phyloP scores from a whole-genome alignment of 2,329 filamentous ascomycete genomes.

The Neodidymelliopsis sp. region DNA sequence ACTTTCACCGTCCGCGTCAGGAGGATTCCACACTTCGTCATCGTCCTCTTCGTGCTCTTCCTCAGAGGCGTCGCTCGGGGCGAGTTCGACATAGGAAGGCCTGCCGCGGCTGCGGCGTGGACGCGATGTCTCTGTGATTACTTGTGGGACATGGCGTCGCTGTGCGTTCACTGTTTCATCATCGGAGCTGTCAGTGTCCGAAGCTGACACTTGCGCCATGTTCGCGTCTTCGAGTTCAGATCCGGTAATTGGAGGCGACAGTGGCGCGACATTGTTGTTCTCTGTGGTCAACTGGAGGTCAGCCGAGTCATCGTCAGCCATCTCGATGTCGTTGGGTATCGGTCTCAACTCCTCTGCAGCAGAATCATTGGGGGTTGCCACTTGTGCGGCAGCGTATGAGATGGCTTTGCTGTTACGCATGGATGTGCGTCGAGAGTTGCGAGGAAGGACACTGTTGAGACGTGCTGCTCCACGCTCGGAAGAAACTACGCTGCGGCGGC shows the following conservation, averaged over 20 bases:
- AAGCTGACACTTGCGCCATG: not conserved
- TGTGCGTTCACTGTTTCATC: not conserved
- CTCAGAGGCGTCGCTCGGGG: constrained; percentile 8
- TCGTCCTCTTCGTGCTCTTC: constrained; percentile 5
- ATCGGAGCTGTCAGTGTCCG: not conserved
- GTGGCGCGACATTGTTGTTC: not conserved
- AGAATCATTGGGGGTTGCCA: constrained; percentile 4
- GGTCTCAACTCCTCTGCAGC: not conserved
- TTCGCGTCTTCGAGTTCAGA: not conserved
- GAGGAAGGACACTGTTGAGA: not conserved
- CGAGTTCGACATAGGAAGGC: constrained; percentile 24
- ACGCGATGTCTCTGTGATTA: constrained; percentile 1
- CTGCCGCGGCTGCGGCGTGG: constrained; percentile 16
- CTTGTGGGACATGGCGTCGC: not conserved
- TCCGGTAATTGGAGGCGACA: not conserved
- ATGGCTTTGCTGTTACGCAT: not conserved
- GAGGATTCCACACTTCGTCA: constrained; percentile 9
- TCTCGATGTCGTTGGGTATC: not conserved
- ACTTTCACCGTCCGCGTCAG: not conserved
- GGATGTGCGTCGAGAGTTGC: not conserved
- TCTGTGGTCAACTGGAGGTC: constrained; percentile 1
- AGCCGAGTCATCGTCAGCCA: not conserved
- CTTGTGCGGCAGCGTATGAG: not conserved
- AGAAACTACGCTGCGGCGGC: not conserved
- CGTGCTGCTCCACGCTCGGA: not conserved